Percentiles rank a stretch among this genome's conserved stretches.
phyloP scores from a whole-genome alignment of 2,329 filamentous ascomycete species.

The Aspergillus spinulosporus region DNA sequence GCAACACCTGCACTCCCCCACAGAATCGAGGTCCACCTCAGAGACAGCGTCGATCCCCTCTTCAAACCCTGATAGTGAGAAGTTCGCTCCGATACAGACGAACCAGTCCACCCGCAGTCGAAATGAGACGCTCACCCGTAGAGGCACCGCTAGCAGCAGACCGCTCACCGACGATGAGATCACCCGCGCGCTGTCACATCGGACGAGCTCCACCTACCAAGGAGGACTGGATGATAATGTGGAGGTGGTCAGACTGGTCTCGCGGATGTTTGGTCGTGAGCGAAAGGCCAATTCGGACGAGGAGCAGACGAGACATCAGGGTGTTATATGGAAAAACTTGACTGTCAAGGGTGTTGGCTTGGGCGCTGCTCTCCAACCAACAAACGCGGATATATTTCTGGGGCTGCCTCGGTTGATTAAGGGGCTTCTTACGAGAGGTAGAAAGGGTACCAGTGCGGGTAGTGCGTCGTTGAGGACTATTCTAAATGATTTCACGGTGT shows the following conservation, averaged over 20 bases:
- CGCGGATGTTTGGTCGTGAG: conserved; percentile 67
- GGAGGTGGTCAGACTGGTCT: conserved; percentile 54
- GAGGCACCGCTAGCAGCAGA: background rate
- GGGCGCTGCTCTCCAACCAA: conserved; percentile 61
- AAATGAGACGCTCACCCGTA: background rate
- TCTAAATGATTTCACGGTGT: conserved; percentile 59
- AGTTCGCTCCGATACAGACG: conserved; percentile 16
- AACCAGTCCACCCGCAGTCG: conserved; percentile 8
- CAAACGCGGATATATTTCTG: conserved; percentile 57
- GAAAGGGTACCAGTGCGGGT: conserved; percentile 27
- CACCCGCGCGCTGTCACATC: conserved; percentile 26
- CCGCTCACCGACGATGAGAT: conserved; percentile 22
- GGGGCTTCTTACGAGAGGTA: conserved; percentile 41
- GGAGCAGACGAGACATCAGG: conserved; percentile 67
- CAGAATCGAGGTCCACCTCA: background rate
- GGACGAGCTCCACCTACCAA: conserved; percentile 26
- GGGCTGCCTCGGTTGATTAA: conserved; percentile 50
- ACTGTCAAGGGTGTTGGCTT: conserved; percentile 70
- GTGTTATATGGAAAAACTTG: conserved; percentile 68
- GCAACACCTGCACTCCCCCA: conserved; percentile 1
- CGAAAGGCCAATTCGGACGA: conserved; percentile 67
- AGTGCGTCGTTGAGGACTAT: conserved; percentile 61
- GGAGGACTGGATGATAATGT: conserved; percentile 30
- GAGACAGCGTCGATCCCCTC: background rate
- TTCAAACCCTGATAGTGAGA: background rate